Conservation (phyloP, 2,329 filamentous ascomycete species). For the Fusarium graminum region DNA sequence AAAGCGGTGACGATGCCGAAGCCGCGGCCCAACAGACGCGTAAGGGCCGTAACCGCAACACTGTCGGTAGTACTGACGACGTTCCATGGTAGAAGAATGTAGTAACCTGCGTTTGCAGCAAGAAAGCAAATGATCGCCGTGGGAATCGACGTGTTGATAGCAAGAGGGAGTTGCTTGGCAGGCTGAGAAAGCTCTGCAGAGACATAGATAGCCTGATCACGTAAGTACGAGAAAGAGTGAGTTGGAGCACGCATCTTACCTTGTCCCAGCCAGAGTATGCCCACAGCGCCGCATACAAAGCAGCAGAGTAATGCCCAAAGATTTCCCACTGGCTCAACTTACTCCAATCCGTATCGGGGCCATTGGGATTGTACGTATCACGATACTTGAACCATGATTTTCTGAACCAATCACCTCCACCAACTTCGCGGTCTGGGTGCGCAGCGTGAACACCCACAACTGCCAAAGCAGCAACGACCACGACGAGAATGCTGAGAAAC, state of each 20-base stretch:
- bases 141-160: constrained; percentile 71
- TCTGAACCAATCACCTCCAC: constrained; percentile 64
- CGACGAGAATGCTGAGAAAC: constrained; percentile 62
- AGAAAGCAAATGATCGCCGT: constrained; percentile 72
- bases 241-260: constrained; percentile 53
- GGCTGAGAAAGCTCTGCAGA: constrained; percentile 66
- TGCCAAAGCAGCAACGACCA: constrained; percentile 63
- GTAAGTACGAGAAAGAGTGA: not conserved
- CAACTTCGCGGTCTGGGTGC: constrained; percentile 55
- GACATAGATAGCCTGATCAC: constrained; percentile 64
- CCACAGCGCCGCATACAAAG: constrained; percentile 73
- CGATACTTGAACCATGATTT: constrained; percentile 69
- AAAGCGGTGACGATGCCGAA: constrained; percentile 68
- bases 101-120: constrained; percentile 71
- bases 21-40: constrained; percentile 64
- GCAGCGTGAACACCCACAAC: constrained; percentile 59
- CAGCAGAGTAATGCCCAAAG: constrained; percentile 70
- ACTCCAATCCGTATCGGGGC: constrained; percentile 63
- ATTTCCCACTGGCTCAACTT: constrained; percentile 67
- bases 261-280: constrained; percentile 77
- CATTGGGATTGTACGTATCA: constrained; percentile 63
- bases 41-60: constrained; percentile 72
- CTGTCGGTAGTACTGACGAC: constrained; percentile 70
- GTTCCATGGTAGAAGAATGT: constrained; percentile 71
- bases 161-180: constrained; percentile 67